A percentile compares a stretch with the other conserved stretches of the same genome.
phyloP scores from a whole-genome alignment of 2,329 filamentous ascomycete species.

The Venturia nashicola region DNA sequence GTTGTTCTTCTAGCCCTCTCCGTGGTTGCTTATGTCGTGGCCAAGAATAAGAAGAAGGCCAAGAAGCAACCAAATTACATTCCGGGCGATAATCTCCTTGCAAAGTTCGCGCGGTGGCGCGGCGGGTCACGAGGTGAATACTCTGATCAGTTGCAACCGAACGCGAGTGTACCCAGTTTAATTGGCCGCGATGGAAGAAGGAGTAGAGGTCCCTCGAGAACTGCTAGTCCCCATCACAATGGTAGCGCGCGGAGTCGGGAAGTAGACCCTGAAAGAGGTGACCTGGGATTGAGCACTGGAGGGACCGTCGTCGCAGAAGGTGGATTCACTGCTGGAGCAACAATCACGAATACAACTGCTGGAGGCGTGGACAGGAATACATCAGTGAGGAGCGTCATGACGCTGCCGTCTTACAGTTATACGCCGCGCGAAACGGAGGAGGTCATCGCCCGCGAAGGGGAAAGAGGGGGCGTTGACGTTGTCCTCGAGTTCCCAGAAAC shows the following conservation, averaged over 20 bases:
- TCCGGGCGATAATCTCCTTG: not conserved
- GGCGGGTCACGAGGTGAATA: slow-evolving; percentile 5
- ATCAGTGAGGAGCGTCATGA: slow-evolving; percentile 87
- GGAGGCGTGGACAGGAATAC: slow-evolving; percentile 63
- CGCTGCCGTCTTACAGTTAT: slow-evolving; percentile 71
- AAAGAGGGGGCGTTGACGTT: slow-evolving; percentile 80
- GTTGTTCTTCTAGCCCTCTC: slow-evolving; percentile 1
- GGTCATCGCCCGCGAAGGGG: slow-evolving; percentile 77
- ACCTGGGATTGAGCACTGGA: slow-evolving; percentile 1
- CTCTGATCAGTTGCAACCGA: slow-evolving; percentile 7
- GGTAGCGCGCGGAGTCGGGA: not conserved
- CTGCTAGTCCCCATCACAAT: not conserved
- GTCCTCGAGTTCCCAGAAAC: slow-evolving; percentile 79
- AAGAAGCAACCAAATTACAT: not conserved
- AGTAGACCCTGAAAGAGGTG: slow-evolving; percentile 2
- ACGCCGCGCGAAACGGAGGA: slow-evolving; percentile 64
- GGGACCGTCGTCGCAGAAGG: not conserved
- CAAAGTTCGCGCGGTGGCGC: slow-evolving; percentile 1
- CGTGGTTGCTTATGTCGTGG: not conserved
- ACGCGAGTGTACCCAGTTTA: not conserved
- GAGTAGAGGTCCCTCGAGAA: not conserved
- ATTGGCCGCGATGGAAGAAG: slow-evolving; percentile 1
- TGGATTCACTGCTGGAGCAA: not conserved
- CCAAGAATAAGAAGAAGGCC: not conserved
- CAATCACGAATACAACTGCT: slow-evolving; percentile 13